These are phyloP conservation scores for Podaxis carcinomalis DNA, from an alignment of 768 basidiomycete species.

Conservation along the genomic window DNA sequence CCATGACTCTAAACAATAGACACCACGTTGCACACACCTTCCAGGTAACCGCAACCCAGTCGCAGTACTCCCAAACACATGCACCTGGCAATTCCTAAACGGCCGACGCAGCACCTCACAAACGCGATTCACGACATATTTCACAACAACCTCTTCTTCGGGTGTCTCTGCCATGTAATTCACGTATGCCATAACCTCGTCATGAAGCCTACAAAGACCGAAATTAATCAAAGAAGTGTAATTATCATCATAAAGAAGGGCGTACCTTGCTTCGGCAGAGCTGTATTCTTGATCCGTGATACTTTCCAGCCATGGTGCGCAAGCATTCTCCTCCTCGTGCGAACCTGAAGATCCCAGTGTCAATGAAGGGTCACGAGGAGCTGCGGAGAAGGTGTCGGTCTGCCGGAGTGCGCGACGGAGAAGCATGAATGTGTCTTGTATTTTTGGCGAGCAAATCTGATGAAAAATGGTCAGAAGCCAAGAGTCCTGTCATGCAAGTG, in stretches of 20 bases:
- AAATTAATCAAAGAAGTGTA: neutral
- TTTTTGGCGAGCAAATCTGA: too few species aligned
- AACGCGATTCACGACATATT: slow-evolving; percentile 42
- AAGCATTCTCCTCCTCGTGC: neutral
- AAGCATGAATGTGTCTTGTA: too few species aligned
- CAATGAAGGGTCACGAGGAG: neutral
- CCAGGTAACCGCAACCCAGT: slow-evolving; percentile 58
- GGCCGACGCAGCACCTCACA: slow-evolving; percentile 37
- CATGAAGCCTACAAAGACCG: slow-evolving; percentile 45
- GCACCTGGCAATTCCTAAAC: slow-evolving; percentile 42
- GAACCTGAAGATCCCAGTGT: neutral
- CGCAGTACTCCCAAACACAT: slow-evolving; percentile 58
- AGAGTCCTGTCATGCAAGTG: too few species aligned
- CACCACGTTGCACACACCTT: slow-evolving; percentile 39
- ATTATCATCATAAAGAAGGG: neutral
- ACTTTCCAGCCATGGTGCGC: neutral
- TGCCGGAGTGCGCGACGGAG: too few species aligned
- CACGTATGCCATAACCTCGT: slow-evolving; percentile 58
- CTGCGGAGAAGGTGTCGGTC: neutral
- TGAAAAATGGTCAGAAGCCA: too few species aligned
- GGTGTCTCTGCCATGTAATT: slow-evolving; percentile 49
- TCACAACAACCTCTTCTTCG: slow-evolving; percentile 44
- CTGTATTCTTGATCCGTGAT: neutral
- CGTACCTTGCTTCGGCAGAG: neutral
- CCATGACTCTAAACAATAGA: neutral